Evolutionary conservation across 2,329 filamentous ascomycete species (phyloP), one percentile per base, ranked within the genome.

Genomic region (Phialophora macrospora): DNA sequence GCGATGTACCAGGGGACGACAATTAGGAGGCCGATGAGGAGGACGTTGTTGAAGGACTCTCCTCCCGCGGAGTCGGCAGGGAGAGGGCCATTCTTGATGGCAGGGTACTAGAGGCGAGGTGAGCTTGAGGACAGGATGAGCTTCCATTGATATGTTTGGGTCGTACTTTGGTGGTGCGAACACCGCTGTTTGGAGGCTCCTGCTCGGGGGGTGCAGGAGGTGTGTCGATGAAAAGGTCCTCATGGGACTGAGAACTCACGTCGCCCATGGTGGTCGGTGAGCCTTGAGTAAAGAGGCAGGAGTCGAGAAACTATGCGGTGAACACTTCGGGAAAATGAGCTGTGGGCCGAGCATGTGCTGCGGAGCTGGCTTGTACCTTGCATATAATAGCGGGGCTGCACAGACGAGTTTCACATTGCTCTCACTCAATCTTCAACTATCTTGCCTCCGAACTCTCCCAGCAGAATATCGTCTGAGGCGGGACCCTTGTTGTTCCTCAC

Each of bases 51-150:
- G 88, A 98, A 99, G 79, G 83, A 88, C 72, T 96, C 92, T 78
- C 86, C 88, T 71, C 93, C 91, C 59, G 92, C 82, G 58, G 88
- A 91, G 78, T 99, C 95, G 71, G 93, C 94, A 44, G 95, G 95
- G 51, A 98, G 87, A 71, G 95, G 93, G 56, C 89, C 91, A 87
- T 98, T 98, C 77, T 96, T 91, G 81, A 98, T 98, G 68, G 92
- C 82, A 34, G 92, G 90, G 75, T 88, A 94, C 93, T 96, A 51
- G 26, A 60, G 26, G 75, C 63, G 63, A 44, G 73, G 72, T 59
- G 48, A 51, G 48, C 26, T 51, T 51, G 20, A 11, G 24, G 48
- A 12, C 48, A 22, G 48, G 26, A 14, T 26, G 54, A 55, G 44
- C 60, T 64, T 34, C 62, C 38, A 46, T 54, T 38, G 20, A 28